A percentile compares a stretch with the other conserved stretches of the same genome.
phyloP scores from a whole-genome alignment of 2,329 filamentous ascomycete species.

The Stachybotrys chartarum region DNA sequence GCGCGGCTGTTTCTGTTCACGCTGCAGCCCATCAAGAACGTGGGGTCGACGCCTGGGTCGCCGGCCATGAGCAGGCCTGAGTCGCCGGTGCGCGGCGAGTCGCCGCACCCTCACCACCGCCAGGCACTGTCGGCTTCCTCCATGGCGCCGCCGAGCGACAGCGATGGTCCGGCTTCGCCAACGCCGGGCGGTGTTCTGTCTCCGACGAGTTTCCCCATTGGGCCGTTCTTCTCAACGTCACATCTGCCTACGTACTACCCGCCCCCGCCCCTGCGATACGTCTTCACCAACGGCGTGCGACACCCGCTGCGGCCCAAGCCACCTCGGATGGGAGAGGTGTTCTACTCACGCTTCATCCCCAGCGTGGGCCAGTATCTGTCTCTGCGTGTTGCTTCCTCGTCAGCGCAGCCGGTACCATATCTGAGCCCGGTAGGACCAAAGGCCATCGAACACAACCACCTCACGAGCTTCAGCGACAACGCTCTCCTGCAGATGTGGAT shows the following conservation, averaged over 20 bases:
- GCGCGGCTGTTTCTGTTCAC: slow-evolving; percentile 84
- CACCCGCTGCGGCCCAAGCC: slow-evolving; percentile 87
- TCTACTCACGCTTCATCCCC: slow-evolving; percentile 83
- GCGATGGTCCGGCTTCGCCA: slow-evolving; percentile 31
- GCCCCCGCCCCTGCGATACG: slow-evolving; percentile 74
- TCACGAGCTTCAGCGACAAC: slow-evolving; percentile 42
- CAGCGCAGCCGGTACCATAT: slow-evolving; percentile 55
- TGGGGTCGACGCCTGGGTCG: slow-evolving; percentile 37
- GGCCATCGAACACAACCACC: slow-evolving; percentile 30
- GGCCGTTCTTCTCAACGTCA: slow-evolving; percentile 74
- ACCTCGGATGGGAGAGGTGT: slow-evolving; percentile 80
- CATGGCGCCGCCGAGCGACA: slow-evolving; percentile 15
- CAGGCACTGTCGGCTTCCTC: slow-evolving; percentile 18
- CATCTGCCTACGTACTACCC: slow-evolving; percentile 90
- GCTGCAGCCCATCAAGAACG: slow-evolving; percentile 49
- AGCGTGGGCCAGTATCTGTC: slow-evolving; percentile 78
- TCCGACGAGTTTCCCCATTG: slow-evolving; percentile 37
- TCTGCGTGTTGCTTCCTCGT: slow-evolving; percentile 75
- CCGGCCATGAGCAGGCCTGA: slow-evolving; percentile 45
- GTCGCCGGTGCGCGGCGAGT: slow-evolving; percentile 37
- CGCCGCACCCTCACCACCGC: slow-evolving; percentile 14
- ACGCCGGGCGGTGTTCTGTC: slow-evolving; percentile 24
- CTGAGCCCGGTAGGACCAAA: slow-evolving; percentile 47
- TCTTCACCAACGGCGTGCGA: slow-evolving; percentile 67
- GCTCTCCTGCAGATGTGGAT: slow-evolving; percentile 77